Base-by-base conservation (phyloP, 495 filamentous ascomycete genomes). In the Penicillium lagena region DNA sequence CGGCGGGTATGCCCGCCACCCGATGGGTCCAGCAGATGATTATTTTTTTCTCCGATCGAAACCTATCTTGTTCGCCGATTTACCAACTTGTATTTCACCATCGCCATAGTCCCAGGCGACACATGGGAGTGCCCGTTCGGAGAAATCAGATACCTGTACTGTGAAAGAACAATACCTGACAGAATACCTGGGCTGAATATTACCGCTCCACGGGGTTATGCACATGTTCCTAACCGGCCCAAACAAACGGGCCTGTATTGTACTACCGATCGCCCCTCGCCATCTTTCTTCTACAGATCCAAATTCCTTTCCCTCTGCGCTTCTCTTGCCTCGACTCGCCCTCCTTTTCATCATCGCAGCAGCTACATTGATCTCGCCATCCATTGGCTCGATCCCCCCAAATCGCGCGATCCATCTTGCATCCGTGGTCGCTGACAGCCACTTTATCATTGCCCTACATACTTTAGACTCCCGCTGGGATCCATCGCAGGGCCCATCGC, bases 401-500 rank as follows among this genome's bases (percentile, higher is more conserved):
- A 48, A 57, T 55, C 46, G 51, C 27, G 43, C 43, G 44, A 58
- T 52, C 46, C 2, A 7, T 6, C 32, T 7, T 11, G 32, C 32
- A 10, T 34, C 32, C 32, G 32, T 34, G 9, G 32, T 34, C 32
- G 32, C 32, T 10, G 32, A 12, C n/a, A 12, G 43, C 51, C 41
- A 52, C 45, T 45, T 31, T 40, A 45, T 22, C 22, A 4, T 22
- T 22, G 22, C 45, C 39, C 49, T 47, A 55, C 48, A 39, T 46
- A 39, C 37, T 48, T 55, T 58, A 58, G 49, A 52, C 52, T 56
- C 49, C 45, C 56, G 51, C 51, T 54, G 56, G 56, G 56, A 56
- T 59, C 56, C 56, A 56, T 59, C 49, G 41, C 40, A 50, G 49
- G 49, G 53, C 47, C 50, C 54, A 56, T 59, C 52, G 32, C 46